A percentile compares a stretch with the other conserved stretches of the same genome.
Conservation (phyloP, 306 rosid species). For the Glycine soja region DNA sequence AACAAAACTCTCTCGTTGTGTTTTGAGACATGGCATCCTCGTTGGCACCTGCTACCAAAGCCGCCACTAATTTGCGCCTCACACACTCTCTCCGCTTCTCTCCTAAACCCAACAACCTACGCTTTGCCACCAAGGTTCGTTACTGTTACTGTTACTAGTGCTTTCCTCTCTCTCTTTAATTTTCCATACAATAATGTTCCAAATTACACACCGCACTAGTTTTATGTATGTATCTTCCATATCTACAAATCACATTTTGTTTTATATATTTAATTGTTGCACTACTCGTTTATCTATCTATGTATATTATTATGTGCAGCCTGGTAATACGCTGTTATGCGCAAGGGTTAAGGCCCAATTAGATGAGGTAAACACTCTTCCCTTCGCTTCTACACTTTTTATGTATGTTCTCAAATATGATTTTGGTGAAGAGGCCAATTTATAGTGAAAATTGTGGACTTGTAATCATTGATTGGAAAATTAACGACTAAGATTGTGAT, state of each 20-base stretch:
- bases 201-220: neutral
- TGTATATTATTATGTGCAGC: conserved; percentile 45
- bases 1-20: neutral
- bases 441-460: neutral
- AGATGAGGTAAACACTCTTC: conserved; percentile 58
- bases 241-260: neutral
- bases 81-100: conserved; percentile 56
- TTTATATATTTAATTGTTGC: neutral
- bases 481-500: neutral
- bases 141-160: neutral
- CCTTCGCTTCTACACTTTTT: conserved; percentile 11
- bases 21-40: conserved; percentile 50
- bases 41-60: conserved; percentile 49
- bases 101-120: conserved; percentile 55
- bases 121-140: conserved; percentile 59
- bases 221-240: neutral
- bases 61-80: conserved; percentile 47
- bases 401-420: conserved; percentile 43
- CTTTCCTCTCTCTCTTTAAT: neutral
- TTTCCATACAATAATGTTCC: neutral
- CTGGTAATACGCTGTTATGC: conserved; percentile 42
- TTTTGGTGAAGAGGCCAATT: neutral
- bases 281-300: neutral
- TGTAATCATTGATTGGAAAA: conserved; percentile 14
- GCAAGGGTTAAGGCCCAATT: conserved; percentile 61